phyloP scores from a whole-genome alignment of 2,329 filamentous ascomycete genomes.

The Exophiala oligosperma region DNA sequence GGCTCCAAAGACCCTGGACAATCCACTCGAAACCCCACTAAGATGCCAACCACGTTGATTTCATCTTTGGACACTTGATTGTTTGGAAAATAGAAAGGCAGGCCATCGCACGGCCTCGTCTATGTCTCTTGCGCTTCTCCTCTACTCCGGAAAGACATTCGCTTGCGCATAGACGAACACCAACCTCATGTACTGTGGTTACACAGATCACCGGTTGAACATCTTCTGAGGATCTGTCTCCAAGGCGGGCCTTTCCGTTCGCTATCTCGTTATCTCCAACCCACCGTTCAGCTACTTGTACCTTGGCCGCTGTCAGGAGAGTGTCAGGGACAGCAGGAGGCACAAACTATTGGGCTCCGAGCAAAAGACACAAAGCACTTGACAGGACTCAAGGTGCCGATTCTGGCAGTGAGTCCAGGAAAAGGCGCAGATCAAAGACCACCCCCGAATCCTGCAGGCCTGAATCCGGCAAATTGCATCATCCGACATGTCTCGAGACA shows the following conservation, averaged over 20 bases:
- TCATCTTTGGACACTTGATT: not conserved
- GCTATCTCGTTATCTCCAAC: not conserved
- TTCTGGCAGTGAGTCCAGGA: not conserved
- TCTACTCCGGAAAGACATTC: not conserved
- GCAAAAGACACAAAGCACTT: too few relatives aligned
- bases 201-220: not conserved
- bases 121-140: not conserved
- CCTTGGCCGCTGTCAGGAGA: too few relatives aligned
- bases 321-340: too few relatives aligned
- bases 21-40: slow-evolving; percentile 1
- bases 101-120: slow-evolving; percentile 2
- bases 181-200: not conserved
- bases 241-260: not conserved
- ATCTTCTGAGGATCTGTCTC: too few relatives aligned
- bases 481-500: slow-evolving; percentile 21
- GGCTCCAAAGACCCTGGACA: not conserved
- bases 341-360: too few relatives aligned
- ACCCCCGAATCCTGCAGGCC: too few relatives aligned
- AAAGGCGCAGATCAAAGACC: not conserved
- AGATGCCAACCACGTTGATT: slow-evolving; percentile 14
- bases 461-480: slow-evolving; percentile 14
- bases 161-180: not conserved
- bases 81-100: slow-evolving; percentile 11
- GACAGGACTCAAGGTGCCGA: not conserved
- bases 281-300: not conserved